phyloP scores from a whole-genome alignment of 164 flowering plant genomes.

The Sextonia rubra region DNA sequence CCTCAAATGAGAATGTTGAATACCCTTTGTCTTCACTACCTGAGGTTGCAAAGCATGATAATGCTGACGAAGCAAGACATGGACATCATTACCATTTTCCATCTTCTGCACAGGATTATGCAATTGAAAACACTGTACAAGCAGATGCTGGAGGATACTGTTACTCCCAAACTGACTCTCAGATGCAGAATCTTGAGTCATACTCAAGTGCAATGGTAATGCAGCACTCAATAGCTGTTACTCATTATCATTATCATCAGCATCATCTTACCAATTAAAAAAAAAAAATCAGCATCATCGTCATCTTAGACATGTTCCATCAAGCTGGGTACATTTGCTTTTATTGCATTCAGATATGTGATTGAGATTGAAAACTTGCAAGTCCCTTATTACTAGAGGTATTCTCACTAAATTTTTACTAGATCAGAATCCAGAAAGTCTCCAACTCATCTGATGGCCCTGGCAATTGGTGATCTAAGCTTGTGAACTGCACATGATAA shows the following conservation, averaged over 20 bases:
- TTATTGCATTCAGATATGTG: no score
- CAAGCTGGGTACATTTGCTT: no score
- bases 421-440: background rate
- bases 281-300: no score
- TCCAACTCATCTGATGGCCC: background rate
- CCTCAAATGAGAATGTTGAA: constrained; percentile 47
- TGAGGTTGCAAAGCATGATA: constrained; percentile 60
- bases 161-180: constrained; percentile 55
- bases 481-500: no score
- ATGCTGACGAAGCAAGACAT: constrained; percentile 36
- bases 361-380: no score
- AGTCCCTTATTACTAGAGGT: constrained; percentile 72
- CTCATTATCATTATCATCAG: no score
- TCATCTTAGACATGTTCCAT: no score
- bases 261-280: no score
- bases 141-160: constrained; percentile 37
- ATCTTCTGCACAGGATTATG: constrained; percentile 56
- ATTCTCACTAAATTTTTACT: background rate
- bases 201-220: constrained; percentile 72
- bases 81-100: constrained; percentile 60
- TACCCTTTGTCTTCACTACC: constrained; percentile 47
- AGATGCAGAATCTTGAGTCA: constrained; percentile 64
- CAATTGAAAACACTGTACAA: constrained; percentile 56
- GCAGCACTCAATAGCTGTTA: background rate
- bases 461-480: no score